These are phyloP conservation scores for Linnemannia zychae DNA, from an alignment of 192 early-diverging fungal species.

Conservation along the genomic window DNA sequence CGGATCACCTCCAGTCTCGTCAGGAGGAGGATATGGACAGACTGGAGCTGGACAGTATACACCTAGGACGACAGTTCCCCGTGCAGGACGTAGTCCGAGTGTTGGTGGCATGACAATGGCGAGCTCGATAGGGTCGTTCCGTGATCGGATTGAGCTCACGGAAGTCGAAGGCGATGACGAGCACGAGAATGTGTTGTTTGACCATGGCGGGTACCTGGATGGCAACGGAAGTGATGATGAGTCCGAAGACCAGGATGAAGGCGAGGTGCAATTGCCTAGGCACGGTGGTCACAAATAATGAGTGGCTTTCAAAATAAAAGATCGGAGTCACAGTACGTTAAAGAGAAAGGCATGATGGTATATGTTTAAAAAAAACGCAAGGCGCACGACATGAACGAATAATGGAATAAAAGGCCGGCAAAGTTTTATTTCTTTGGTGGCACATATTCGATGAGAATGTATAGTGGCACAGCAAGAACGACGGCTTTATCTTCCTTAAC, in stretches of 20 bases:
- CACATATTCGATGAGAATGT: no score
- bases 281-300: conserved; percentile 5
- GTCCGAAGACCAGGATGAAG: conserved; percentile 46
- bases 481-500: no score
- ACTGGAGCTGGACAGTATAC: conserved; percentile 7
- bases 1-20: neutral
- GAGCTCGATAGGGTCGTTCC: conserved; percentile 48
- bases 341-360: no score
- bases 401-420: no score
- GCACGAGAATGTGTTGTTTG: conserved; percentile 35
- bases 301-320: no score
- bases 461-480: no score
- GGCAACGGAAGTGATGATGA: conserved; percentile 11
- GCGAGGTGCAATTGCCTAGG: conserved; percentile 33
- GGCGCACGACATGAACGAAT: no score
- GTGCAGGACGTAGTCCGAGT: conserved; percentile 38
- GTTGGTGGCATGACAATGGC: conserved; percentile 46
- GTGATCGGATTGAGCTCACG: conserved; percentile 44
- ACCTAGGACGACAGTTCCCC: neutral
- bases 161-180: conserved; percentile 18
- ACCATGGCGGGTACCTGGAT: conserved; percentile 25
- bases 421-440: no score
- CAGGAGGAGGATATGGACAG: neutral
- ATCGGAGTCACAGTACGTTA: no score
- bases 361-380: no score